Evolutionary conservation across 2,329 filamentous ascomycete species (phyloP).

Genomic region (Diaporthe citrichinensis): DNA sequence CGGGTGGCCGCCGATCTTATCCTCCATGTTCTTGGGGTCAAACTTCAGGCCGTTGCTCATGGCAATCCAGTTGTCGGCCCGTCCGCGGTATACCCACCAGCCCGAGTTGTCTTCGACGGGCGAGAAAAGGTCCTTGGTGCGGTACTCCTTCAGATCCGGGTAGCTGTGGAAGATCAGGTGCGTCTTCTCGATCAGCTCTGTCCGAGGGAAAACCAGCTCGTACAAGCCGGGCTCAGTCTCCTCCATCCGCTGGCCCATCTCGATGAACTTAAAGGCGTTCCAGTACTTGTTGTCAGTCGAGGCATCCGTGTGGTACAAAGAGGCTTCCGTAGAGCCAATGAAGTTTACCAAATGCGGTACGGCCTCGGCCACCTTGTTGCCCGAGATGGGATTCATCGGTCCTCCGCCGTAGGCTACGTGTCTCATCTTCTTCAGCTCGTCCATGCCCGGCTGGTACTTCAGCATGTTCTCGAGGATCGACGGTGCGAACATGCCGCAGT

Average conservation of each 20-base stretch:
- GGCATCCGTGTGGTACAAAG: conserved; percentile 35
- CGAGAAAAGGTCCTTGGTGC: conserved; percentile 53
- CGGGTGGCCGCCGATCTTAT: conserved; percentile 35
- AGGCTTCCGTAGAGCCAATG: conserved; percentile 44
- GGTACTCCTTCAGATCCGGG: conserved; percentile 49
- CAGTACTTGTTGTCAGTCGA: conserved; percentile 44
- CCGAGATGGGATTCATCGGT: conserved; percentile 43
- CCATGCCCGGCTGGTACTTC: conserved; percentile 40
- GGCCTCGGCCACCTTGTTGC: conserved; percentile 40
- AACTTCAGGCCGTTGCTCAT: conserved; percentile 51
- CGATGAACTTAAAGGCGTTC: conserved; percentile 47
- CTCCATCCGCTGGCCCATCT: conserved; percentile 51
- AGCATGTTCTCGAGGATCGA: conserved; percentile 43
- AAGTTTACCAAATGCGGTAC: conserved; percentile 40
- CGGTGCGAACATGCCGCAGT: conserved; percentile 38
- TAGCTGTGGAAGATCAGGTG: conserved; percentile 48
- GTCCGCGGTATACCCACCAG: conserved; percentile 45
- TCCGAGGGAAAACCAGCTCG: conserved; percentile 49
- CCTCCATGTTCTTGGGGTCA: conserved; percentile 50
- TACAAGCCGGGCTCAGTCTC: conserved; percentile 49
- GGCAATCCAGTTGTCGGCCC: conserved; percentile 52
- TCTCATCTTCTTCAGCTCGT: conserved; percentile 38
- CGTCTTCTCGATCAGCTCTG: conserved; percentile 43
- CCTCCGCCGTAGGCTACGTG: conserved; percentile 42
- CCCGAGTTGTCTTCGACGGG: conserved; percentile 46